Evolutionary conservation across 1,284 basidiomycete species (phyloP), one percentile per base, ranked within the genome.

Genomic region (Ceratobasidium papillatum): DNA sequence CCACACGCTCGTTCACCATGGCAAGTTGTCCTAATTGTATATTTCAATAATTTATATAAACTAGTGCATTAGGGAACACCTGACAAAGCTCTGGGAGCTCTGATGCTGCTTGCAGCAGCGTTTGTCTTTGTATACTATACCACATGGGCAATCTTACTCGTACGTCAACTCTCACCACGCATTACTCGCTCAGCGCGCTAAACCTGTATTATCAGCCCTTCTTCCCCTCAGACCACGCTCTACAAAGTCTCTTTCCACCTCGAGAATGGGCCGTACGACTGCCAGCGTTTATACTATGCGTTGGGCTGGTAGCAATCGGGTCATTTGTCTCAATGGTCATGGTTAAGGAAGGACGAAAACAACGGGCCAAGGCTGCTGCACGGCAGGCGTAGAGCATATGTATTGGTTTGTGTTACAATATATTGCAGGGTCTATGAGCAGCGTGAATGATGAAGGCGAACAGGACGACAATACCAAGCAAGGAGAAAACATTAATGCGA

Each of bases 261-360:
- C 87, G 96, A 74, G 94, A 96, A 84, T 98, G 95, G 95, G 96
- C 94, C 4, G 85, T 97, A 47, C 88, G 93, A 34, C 81, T 96
- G 49, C 95, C 96, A 47, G 93, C 94, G 0, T 88, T 94, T 80
- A 84, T 95, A 45, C 87, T 98, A 3, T 85, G 95, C 7, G 80
- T 93, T 7, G 95, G 95, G 17, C 82, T 96, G 59, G 86, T 90
- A 9, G 90, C 86, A 19, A 90, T 98, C 61, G 93, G 92, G 9
- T 80, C 87, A 45, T 96, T 98, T 81, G 83, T 97, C 38, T 93
- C 91, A 1, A 85, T 84, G 25, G 94, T 94, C 3, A 86, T 94
- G 73, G 82, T 90, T 65, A 90, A 89, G 79, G 94, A 95, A 82
- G 93, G 90, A 58, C 84, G 85, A 78, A 93, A 87, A 82, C 82